Evolutionary conservation across 2,329 filamentous ascomycete genomes (phyloP).

Genomic region (Hypocrella siamensis): DNA sequence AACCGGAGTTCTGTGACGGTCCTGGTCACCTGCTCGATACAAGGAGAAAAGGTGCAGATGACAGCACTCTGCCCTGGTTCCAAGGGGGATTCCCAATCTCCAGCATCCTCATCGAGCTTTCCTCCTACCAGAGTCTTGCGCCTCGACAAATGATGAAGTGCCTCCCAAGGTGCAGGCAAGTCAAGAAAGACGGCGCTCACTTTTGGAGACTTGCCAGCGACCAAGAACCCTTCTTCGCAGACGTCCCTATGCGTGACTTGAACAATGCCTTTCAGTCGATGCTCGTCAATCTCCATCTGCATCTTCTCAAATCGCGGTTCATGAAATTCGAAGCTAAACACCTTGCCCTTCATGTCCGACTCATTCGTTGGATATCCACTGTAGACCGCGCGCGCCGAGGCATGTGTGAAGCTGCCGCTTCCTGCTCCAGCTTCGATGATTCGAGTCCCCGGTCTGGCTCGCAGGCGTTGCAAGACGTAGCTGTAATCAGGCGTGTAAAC

Average conservation of each 20-base stretch:
- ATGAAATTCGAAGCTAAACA: slow-evolving; percentile 76
- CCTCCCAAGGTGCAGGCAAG: slow-evolving; percentile 67
- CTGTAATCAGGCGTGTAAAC: slow-evolving; percentile 81
- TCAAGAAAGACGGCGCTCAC: slow-evolving; percentile 67
- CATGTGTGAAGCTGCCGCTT: slow-evolving; percentile 74
- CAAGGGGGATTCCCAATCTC: slow-evolving; percentile 41
- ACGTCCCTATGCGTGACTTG: slow-evolving; percentile 66
- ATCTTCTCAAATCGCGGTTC: slow-evolving; percentile 55
- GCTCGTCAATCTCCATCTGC: slow-evolving; percentile 50
- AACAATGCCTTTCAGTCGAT: slow-evolving; percentile 50
- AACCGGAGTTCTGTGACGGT: slow-evolving; percentile 70
- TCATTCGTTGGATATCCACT: slow-evolving; percentile 44
- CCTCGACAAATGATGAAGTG: slow-evolving; percentile 59
- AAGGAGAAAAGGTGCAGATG: slow-evolving; percentile 90
- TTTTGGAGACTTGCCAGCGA: slow-evolving; percentile 41
- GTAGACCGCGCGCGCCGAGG: slow-evolving; percentile 60
- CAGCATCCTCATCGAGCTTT: slow-evolving; percentile 8
- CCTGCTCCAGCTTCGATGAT: slow-evolving; percentile 72
- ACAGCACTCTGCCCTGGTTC: slow-evolving; percentile 58
- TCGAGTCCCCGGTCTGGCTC: slow-evolving; percentile 54
- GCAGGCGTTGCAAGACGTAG: slow-evolving; percentile 63
- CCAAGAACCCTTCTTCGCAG: slow-evolving; percentile 56
- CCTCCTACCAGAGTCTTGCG: slow-evolving; percentile 13
- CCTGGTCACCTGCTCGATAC: slow-evolving; percentile 86
- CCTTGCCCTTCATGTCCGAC: slow-evolving; percentile 41